phyloP scores from a whole-genome alignment of 129 eudicot species.

The Pseudognaphalium luteoalbum region DNA sequence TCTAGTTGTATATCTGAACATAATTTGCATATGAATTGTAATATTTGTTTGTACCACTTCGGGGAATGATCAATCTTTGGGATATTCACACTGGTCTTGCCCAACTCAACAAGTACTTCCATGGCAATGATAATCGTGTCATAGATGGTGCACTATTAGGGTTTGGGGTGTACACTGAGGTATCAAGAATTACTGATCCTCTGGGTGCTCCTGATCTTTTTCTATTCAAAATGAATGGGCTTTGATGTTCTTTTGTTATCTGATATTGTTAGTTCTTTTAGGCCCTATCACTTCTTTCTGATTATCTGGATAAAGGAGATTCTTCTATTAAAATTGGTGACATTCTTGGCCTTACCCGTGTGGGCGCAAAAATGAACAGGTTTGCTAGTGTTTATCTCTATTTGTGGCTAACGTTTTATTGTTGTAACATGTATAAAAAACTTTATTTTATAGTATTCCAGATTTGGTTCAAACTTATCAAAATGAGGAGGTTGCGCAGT shows the following conservation, averaged over 20 bases:
- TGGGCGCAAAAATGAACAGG: slow-evolving; percentile 75
- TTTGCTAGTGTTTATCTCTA: slow-evolving; percentile 5
- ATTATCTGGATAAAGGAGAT: slow-evolving; percentile 73
- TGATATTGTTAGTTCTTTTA: slow-evolving; percentile 21
- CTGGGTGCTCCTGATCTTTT: slow-evolving; percentile 38
- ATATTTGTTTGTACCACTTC: not conserved
- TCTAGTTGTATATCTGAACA: too few species aligned
- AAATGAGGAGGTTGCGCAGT: too few species aligned
- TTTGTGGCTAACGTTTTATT: too few species aligned
- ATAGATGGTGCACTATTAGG: slow-evolving; percentile 88
- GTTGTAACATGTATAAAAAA: too few species aligned
- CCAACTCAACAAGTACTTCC: slow-evolving; percentile 90
- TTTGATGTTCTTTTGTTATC: not conserved
- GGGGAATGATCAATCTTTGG: slow-evolving; percentile 99
- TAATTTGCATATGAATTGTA: too few species aligned
- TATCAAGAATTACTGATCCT: slow-evolving; percentile 93
- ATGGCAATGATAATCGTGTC: slow-evolving; percentile 79
- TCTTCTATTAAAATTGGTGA: slow-evolving; percentile 77
- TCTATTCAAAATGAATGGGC: not conserved
- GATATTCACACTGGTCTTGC: slow-evolving; percentile 97
- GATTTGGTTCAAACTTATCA: not conserved
- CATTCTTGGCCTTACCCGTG: slow-evolving; percentile 82
- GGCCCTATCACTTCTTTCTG: slow-evolving; percentile 83
- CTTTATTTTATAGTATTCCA: too few species aligned
- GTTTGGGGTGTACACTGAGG: slow-evolving; percentile 89